A percentile compares a stretch with the other conserved stretches of the same genome.
These are phyloP conservation scores for Dendrocalamus sinicus DNA, from an alignment of 176 grass and related monocot genomes.

Conservation along the genomic window DNA sequence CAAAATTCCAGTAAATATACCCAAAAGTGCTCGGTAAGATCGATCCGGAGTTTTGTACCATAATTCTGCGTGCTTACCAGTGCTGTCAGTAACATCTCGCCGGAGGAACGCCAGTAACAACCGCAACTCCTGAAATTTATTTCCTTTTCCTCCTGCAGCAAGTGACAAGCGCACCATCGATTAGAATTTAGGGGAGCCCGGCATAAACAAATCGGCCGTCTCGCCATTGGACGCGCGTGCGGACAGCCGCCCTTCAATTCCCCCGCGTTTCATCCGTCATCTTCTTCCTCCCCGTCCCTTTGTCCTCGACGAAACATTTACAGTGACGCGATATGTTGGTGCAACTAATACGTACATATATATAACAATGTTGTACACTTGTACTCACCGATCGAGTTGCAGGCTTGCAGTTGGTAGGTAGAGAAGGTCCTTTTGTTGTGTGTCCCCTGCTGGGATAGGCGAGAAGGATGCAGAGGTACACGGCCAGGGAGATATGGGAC, in stretches of 20 bases:
- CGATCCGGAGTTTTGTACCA: not conserved
- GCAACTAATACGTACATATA: constrained; percentile 44
- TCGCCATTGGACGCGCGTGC: constrained; percentile 53
- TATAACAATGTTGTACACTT: constrained; percentile 18
- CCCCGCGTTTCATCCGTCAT: constrained; percentile 7
- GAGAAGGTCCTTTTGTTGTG: not conserved
- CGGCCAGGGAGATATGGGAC: constrained; percentile 50
- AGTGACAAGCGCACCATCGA: not conserved
- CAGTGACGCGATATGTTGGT: not conserved
- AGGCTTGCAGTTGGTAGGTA: constrained; percentile 23
- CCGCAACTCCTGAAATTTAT: not conserved
- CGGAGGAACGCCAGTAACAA: constrained; percentile 11
- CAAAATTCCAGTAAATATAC: constrained; percentile 4
- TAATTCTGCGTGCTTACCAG: constrained; percentile 5
- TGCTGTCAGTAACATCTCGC: constrained; percentile 30
- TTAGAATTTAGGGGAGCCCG: not conserved
- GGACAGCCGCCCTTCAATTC: constrained; percentile 49
- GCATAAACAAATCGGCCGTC: constrained; percentile 58
- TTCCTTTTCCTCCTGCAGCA: not conserved
- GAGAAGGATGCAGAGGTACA: constrained; percentile 53
- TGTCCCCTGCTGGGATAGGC: not conserved
- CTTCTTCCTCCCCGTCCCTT: constrained; percentile 42
- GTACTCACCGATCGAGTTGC: constrained; percentile 39
- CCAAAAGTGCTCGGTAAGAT: not conserved
- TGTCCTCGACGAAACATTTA: constrained; percentile 37